Conservation (phyloP, 23 red algal species). For the Agarophyton chilense region DNA sequence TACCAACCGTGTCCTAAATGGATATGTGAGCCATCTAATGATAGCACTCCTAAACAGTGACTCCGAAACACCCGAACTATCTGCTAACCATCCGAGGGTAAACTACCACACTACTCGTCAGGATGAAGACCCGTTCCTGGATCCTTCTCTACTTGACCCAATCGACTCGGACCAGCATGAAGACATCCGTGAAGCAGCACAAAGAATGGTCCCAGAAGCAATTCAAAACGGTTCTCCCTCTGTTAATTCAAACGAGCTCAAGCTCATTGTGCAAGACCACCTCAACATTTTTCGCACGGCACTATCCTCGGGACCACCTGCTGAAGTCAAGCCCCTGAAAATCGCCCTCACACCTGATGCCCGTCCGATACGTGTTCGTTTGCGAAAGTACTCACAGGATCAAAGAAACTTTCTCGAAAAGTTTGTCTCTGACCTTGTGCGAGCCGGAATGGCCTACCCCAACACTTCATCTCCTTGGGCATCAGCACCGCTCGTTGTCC, state of each 20-base stretch:
- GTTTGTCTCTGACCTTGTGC: not conserved
- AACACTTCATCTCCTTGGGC: conserved; percentile 31
- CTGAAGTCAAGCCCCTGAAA: conserved; percentile 4
- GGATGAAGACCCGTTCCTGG: not conserved
- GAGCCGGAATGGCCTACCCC: not conserved
- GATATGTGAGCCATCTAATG: not conserved
- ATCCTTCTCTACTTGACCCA: conserved; percentile 21
- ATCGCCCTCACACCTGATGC: not conserved
- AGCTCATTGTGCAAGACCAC: not conserved
- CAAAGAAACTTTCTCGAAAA: conserved; percentile 19
- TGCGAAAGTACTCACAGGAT: conserved; percentile 24
- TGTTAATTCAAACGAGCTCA: not conserved
- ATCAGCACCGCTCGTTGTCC: conserved; percentile 3
- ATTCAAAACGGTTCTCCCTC: not conserved
- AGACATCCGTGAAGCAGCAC: not conserved
- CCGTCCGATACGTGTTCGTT: not conserved
- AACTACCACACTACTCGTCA: conserved; percentile 1
- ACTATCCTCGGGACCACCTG: not conserved
- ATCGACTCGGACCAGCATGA: not conserved
- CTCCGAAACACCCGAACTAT: not conserved
- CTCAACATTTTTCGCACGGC: conserved; percentile 27
- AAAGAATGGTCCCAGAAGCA: not conserved
- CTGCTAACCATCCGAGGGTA: not conserved
- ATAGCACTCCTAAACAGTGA: not conserved
- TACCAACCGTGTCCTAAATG: not conserved